These are phyloP conservation scores for Solanum hybrid DNA, from an alignment of 305 asterid species.

Conservation along the genomic window DNA sequence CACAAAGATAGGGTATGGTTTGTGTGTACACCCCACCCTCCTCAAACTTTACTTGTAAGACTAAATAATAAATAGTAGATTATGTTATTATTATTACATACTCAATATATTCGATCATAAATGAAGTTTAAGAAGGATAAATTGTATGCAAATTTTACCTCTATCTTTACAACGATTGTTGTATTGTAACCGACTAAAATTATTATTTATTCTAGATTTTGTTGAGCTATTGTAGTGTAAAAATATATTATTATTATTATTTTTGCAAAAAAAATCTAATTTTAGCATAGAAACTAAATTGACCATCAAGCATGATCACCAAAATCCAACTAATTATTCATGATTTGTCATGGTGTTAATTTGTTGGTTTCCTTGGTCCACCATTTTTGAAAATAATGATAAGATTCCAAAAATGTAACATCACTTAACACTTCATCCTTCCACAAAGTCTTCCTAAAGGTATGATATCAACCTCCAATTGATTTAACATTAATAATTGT, in stretches of 20 bases:
- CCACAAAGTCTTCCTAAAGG: neutral
- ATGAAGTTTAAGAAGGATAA: no score
- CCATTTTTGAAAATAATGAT: neutral
- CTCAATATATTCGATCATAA: no score
- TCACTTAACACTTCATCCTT: neutral
- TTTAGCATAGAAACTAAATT: neutral
- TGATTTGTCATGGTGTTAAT: neutral
- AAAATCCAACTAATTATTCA: neutral
- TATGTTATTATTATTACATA: neutral
- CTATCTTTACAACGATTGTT: neutral
- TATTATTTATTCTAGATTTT: neutral
- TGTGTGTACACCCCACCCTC: neutral
- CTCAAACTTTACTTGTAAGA: neutral
- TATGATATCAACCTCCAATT: neutral
- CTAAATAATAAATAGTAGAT: neutral
- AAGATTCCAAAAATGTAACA: neutral
- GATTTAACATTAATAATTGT: neutral
- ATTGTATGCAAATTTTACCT: neutral
- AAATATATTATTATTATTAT: no score
- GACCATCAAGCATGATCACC: no score
- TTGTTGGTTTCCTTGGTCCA: neutral
- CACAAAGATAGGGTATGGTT: neutral
- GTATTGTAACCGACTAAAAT: no score
- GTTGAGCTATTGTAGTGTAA: neutral
- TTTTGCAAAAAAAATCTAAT: neutral